These are phyloP conservation scores for Colletotrichum incanum DNA, from an alignment of 2,329 filamentous ascomycete species.

Conservation along the genomic window DNA sequence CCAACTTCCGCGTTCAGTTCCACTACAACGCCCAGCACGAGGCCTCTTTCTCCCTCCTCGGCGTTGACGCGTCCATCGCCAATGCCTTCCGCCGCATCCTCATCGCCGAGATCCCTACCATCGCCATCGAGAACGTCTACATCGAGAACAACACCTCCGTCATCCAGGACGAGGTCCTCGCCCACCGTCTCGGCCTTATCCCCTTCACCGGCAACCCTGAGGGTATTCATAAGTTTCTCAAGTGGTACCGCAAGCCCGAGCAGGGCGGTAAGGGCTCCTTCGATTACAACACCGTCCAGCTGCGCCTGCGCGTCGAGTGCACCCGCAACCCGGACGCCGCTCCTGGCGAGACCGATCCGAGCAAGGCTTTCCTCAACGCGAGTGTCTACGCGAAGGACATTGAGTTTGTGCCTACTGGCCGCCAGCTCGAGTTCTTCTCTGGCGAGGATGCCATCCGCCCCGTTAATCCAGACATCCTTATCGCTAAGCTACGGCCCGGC, in stretches of 20 bases:
- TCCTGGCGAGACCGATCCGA: conserved; percentile 83
- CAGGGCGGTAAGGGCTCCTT: conserved; percentile 75
- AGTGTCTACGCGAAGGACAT: conserved; percentile 87
- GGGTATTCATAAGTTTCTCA: conserved; percentile 83
- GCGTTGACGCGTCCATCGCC: conserved; percentile 91
- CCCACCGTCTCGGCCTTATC: conserved; percentile 90
- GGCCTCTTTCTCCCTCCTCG: conserved; percentile 90
- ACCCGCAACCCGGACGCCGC: conserved; percentile 82
- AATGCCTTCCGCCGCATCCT: conserved; percentile 98
- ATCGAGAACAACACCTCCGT: conserved; percentile 97
- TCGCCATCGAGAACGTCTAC: conserved; percentile 95
- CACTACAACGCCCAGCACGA: conserved; percentile 86
- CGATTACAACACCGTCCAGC: conserved; percentile 90
- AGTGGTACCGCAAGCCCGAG: conserved; percentile 82
- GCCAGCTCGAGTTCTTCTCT: conserved; percentile 76
- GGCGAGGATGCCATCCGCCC: conserved; percentile 79
- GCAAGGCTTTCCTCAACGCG: conserved; percentile 87
- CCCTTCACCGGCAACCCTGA: conserved; percentile 86
- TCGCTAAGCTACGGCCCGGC: conserved; percentile 93
- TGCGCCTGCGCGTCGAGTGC: conserved; percentile 85
- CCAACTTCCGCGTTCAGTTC: conserved; percentile 82
- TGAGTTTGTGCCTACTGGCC: conserved; percentile 81
- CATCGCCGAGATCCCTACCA: conserved; percentile 92
- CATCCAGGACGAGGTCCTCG: conserved; percentile 96
- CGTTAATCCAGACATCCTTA: conserved; percentile 91